Evolutionary conservation across 768 basidiomycete genomes (phyloP).

Genomic region (Nidularia sp.): DNA sequence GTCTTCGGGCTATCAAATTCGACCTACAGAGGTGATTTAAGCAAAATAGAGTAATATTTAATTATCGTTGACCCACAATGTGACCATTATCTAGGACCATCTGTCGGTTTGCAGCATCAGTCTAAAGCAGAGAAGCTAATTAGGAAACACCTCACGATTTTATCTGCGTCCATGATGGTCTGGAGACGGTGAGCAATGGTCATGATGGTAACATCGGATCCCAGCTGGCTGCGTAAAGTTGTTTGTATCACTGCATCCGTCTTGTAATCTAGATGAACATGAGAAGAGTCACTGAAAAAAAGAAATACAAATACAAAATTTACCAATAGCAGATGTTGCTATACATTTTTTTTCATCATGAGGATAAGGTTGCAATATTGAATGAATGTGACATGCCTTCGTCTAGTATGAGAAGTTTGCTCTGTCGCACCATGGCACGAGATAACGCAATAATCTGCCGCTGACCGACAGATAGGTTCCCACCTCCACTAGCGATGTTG

Average conservation of each 20-base stretch:
- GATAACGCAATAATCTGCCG: constrained; percentile 62
- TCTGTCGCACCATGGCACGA: constrained; percentile 50
- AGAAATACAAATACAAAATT: background rate
- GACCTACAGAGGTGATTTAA: constrained; percentile 21
- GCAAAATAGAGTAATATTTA: background rate
- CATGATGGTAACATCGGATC: constrained; percentile 48
- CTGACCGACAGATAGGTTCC: constrained; percentile 69
- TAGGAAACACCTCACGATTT: constrained; percentile 12
- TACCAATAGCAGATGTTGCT: constrained; percentile 43
- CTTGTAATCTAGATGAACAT: constrained; percentile 32
- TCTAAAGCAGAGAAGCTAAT: background rate
- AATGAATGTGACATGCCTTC: constrained; percentile 35
- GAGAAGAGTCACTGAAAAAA: too few species aligned
- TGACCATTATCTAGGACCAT: constrained; percentile 44
- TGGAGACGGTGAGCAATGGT: constrained; percentile 62
- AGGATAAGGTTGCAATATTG: background rate
- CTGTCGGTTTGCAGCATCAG: constrained; percentile 8
- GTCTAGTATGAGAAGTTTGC: constrained; percentile 53
- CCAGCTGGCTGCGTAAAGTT: constrained; percentile 62
- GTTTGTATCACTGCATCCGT: constrained; percentile 67
- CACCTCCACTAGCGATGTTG: constrained; percentile 41
- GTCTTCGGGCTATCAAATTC: constrained; percentile 53
- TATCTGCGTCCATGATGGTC: constrained; percentile 60
- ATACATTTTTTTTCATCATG: background rate
- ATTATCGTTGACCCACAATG: constrained; percentile 15